Base-by-base conservation (phyloP, 805 yeast genomes). In the Ogataea paradorogensis region DNA sequence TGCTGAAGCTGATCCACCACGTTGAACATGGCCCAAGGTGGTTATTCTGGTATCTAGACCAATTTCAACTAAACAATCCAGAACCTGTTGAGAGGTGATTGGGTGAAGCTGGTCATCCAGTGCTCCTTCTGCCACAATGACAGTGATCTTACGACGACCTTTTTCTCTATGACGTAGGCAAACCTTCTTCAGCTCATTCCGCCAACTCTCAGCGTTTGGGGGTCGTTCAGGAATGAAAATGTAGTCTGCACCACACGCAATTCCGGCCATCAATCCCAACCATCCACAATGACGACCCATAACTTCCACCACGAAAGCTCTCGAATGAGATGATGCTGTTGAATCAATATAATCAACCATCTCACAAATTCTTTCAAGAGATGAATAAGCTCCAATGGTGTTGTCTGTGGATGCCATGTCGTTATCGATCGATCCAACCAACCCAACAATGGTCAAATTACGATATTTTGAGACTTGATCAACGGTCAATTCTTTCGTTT, bases 241-340 rank as follows among this genome's bases (percentile, higher is more conserved):
- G 62, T 80, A 89, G 67, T 93, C 99, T 3, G 99, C 98, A 55
- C 93, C 85, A 21, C 97, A 87, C 30, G 98, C 89, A 46, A 91
- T 82, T 58, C 98, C 99, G 4, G 99, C 95, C 93, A 89, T 90
- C 52, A 93, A 70, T 2, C 95, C 98, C 54, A 93, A 76, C 99
- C 99, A 93, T 48, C 99, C 99, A 73, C 99, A 93, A 64, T 93
- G 97, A 60, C 99, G 80, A 47, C 99, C 99, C 99, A 93, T 93
- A 28, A 93, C 99, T 63, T 93, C 99, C 44, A 93, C 85, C 30
- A 93, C 96, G 62, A 93, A 93, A 7, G 99, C 99, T 58, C 99
- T 79, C 10, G 96, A 87, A 64, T 93, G 99, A 2, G 98, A 91
- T 51, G 85, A 79, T 13, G 99, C 99, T 26, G 99, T 93, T 37